phyloP scores from a whole-genome alignment of 495 filamentous ascomycete genomes.

The Cercophora scortea region DNA sequence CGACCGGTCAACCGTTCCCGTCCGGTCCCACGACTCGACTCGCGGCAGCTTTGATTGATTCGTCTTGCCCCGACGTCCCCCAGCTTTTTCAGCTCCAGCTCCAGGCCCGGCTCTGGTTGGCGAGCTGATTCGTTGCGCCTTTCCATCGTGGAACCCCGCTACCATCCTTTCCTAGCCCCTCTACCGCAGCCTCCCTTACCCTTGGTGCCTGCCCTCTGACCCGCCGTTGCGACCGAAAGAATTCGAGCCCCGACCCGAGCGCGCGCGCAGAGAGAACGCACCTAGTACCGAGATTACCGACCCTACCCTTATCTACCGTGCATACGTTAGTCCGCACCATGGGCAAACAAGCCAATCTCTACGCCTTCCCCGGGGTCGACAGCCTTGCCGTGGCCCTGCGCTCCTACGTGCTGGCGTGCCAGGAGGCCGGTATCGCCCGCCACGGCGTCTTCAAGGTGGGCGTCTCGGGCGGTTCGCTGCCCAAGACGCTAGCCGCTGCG shows the following conservation, averaged over 20 bases:
- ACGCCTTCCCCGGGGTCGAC: conserved; percentile 61
- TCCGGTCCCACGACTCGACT: too few species aligned
- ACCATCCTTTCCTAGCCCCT: too few species aligned
- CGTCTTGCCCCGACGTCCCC: too few species aligned
- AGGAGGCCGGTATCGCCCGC: conserved; percentile 68
- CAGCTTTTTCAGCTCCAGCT: too few species aligned
- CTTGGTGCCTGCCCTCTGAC: background rate
- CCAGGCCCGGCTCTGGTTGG: background rate
- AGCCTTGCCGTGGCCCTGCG: conserved; percentile 68
- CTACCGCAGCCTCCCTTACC: background rate
- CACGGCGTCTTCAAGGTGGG: conserved; percentile 83
- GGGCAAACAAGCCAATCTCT: conserved; percentile 76
- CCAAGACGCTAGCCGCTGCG: conserved; percentile 70
- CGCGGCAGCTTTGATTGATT: too few species aligned
- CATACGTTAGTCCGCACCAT: conserved; percentile 27
- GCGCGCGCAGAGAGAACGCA: too few species aligned
- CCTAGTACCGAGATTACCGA: too few species aligned
- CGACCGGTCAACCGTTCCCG: too few species aligned
- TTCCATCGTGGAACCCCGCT: background rate
- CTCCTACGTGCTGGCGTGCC: conserved; percentile 68
- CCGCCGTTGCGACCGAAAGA: too few species aligned
- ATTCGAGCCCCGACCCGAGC: too few species aligned
- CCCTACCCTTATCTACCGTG: too few species aligned
- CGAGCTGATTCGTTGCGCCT: background rate
- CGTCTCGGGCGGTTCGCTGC: conserved; percentile 91